These are phyloP conservation scores for Ziziphus jujuba DNA, from an alignment of 306 rosid species.

Conservation along the genomic window DNA sequence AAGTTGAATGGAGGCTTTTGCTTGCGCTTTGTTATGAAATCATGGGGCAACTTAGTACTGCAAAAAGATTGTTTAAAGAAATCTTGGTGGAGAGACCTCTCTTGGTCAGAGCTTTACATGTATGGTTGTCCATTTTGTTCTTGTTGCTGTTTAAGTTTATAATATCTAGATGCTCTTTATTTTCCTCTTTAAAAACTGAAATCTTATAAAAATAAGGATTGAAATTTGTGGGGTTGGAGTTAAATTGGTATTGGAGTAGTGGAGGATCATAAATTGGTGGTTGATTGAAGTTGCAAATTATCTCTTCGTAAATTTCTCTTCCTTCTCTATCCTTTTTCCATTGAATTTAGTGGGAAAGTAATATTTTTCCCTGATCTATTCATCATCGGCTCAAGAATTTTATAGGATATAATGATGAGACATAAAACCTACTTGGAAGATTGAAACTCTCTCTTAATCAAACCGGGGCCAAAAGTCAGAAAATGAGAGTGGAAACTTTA, in stretches of 20 bases:
- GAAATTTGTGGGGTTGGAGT: not conserved
- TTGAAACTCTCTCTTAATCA: too few species aligned
- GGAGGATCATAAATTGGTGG: not conserved
- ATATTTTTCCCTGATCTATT: not conserved
- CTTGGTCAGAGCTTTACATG: slow-evolving; percentile 84
- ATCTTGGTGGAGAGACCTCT: slow-evolving; percentile 72
- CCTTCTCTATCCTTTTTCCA: not conserved
- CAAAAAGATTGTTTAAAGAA: slow-evolving; percentile 61
- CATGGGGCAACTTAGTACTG: slow-evolving; percentile 59
- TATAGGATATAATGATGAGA: not conserved
- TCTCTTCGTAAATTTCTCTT: not conserved
- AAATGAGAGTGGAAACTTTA: not conserved
- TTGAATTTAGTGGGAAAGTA: not conserved
- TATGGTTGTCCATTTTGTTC: slow-evolving; percentile 38
- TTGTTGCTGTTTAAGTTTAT: not conserved
- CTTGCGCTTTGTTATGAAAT: slow-evolving; percentile 75
- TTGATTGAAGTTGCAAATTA: not conserved
- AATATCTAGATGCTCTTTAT: not conserved
- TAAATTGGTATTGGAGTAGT: not conserved
- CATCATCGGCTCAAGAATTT: not conserved
- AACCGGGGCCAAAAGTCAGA: not conserved
- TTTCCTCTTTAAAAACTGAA: not conserved
- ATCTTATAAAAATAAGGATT: not conserved
- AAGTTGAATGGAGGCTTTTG: slow-evolving; percentile 87
- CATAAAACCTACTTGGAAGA: not conserved